These are phyloP conservation scores for Cytospora schulzeri DNA, from an alignment of 2,329 filamentous ascomycete species.

Conservation along the genomic window DNA sequence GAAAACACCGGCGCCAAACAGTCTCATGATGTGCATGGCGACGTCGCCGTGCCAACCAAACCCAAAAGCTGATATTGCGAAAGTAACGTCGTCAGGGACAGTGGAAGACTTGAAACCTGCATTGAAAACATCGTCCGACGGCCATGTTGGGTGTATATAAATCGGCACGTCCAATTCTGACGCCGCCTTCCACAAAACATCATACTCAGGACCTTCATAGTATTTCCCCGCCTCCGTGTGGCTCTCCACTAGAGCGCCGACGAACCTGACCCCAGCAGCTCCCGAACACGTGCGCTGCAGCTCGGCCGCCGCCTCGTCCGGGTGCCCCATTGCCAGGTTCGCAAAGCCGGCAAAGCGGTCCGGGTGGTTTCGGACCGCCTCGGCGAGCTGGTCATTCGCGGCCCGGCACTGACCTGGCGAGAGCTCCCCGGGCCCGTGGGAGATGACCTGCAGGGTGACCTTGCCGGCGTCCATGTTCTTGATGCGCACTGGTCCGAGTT, in stretches of 20 bases:
- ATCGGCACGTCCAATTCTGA: slow-evolving; percentile 25
- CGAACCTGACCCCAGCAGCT: slow-evolving; percentile 38
- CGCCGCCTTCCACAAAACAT: slow-evolving; percentile 17
- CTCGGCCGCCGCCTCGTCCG: slow-evolving; percentile 44
- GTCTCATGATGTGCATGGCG: slow-evolving; percentile 49
- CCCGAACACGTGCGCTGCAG: slow-evolving; percentile 40
- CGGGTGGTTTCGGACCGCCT: slow-evolving; percentile 26
- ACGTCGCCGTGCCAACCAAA: slow-evolving; percentile 56
- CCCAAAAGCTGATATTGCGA: slow-evolving; percentile 43
- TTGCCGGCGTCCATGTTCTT: slow-evolving; percentile 32
- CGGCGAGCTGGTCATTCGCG: slow-evolving; percentile 33
- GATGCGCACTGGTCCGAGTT: slow-evolving; percentile 32
- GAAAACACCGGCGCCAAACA: slow-evolving; percentile 57
- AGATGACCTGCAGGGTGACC: slow-evolving; percentile 33
- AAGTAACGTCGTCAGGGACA: slow-evolving; percentile 32
- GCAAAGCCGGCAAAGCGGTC: slow-evolving; percentile 34
- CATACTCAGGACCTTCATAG: slow-evolving; percentile 22
- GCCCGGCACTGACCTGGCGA: slow-evolving; percentile 24
- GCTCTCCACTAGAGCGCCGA: slow-evolving; percentile 26
- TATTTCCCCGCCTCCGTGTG: slow-evolving; percentile 23
- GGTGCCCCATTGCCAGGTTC: slow-evolving; percentile 36
- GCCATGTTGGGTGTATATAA: slow-evolving; percentile 26
- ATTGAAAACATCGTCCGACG: slow-evolving; percentile 39
- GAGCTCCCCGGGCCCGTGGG: slow-evolving; percentile 32
- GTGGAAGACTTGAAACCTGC: slow-evolving; percentile 8